These are phyloP conservation scores for Cordyceps militaris DNA, from an alignment of 2,329 filamentous ascomycete species.

Conservation along the genomic window DNA sequence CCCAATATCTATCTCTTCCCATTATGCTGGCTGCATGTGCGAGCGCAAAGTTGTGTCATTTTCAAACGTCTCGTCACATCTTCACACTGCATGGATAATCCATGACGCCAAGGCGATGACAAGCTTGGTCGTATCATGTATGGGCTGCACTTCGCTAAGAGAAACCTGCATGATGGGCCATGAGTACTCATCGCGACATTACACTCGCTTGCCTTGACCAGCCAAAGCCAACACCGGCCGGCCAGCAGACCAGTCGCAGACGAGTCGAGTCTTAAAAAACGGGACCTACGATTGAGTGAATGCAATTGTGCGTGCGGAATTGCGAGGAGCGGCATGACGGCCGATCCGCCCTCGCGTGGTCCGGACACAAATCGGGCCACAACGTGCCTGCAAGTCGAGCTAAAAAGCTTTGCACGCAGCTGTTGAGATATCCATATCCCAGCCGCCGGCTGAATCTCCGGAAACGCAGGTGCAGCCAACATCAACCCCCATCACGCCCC, in stretches of 20 bases:
- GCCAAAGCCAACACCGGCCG: background rate
- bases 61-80: background rate
- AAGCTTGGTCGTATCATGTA: background rate
- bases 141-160: background rate
- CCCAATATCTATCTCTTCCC: background rate
- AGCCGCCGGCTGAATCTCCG: background rate
- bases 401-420: background rate
- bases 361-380: background rate
- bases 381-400: background rate
- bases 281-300: background rate
- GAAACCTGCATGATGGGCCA: background rate
- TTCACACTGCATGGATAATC: background rate
- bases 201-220: background rate
- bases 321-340: background rate
- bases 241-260: background rate
- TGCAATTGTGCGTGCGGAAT: too few relatives aligned
- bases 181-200: background rate
- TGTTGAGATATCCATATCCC: background rate
- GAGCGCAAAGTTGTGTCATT: background rate
- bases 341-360: constrained; percentile 2
- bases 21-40: background rate
- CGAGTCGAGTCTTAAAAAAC: background rate
- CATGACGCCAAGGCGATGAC: background rate
- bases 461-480: background rate
- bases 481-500: background rate